Conservation (phyloP, 495 filamentous ascomycete genomes). For the Cladorrhinum samala region DNA sequence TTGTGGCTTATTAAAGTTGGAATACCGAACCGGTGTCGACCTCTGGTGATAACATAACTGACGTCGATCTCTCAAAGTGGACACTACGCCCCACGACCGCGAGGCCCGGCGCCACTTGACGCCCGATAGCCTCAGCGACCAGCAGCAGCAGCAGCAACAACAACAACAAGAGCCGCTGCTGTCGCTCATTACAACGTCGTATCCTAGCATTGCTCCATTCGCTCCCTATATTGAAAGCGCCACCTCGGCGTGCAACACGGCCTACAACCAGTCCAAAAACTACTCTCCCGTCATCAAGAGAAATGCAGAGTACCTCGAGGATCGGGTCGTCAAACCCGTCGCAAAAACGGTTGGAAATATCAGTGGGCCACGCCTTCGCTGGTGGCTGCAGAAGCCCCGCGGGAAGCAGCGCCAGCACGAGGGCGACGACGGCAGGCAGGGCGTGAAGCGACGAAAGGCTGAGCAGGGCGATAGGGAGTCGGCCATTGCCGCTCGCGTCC, state of each 20-base stretch:
- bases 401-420: constrained; percentile 39
- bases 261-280: constrained; percentile 76
- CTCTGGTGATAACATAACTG: background rate
- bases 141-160: constrained; percentile 8
- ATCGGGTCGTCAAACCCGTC: constrained; percentile 68
- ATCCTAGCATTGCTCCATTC: constrained; percentile 55
- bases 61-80: constrained; percentile 4
- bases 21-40: too few species aligned
- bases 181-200: constrained; percentile 69
- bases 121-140: constrained; percentile 19
- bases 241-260: constrained; percentile 69
- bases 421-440: constrained; percentile 34
- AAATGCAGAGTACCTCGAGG: constrained; percentile 79
- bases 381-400: constrained; percentile 54
- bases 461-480: constrained; percentile 8
- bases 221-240: constrained; percentile 76
- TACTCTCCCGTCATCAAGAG: constrained; percentile 81
- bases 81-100: constrained; percentile 3
- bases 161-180: constrained; percentile 64
- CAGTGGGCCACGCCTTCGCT: constrained; percentile 66
- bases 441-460: constrained; percentile 56
- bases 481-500: background rate
- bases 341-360: constrained; percentile 77
- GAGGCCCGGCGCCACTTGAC: constrained; percentile 1
- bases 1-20: too few species aligned